These are phyloP conservation scores for Scedosporium minutisporum DNA, from an alignment of 2,329 filamentous ascomycete species.

Conservation along the genomic window DNA sequence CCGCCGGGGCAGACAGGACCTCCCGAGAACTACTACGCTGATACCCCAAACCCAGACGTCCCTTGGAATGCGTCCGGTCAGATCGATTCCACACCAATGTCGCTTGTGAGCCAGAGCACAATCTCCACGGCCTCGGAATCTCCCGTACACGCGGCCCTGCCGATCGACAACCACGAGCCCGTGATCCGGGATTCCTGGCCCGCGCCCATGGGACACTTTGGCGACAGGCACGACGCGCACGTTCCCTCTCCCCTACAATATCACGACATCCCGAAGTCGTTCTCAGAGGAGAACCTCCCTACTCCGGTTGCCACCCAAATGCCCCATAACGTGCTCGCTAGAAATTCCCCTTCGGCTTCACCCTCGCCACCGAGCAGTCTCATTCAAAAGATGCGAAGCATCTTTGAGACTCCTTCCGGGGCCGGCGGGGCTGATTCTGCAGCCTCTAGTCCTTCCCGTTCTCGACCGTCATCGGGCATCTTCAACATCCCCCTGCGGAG, in stretches of 20 bases:
- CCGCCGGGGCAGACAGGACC: constrained; percentile 11
- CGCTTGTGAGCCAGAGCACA: constrained; percentile 24
- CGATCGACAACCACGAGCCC: constrained; percentile 20
- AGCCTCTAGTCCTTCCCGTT: constrained; percentile 13
- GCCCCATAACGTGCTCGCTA: constrained; percentile 8
- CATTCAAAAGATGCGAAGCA: constrained; percentile 30
- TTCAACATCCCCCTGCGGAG: constrained; percentile 9
- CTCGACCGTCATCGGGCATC: constrained; percentile 16
- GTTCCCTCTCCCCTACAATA: background rate
- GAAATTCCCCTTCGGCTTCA: background rate
- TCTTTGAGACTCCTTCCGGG: constrained; percentile 23
- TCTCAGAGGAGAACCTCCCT: constrained; percentile 9
- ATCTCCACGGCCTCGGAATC: constrained; percentile 23
- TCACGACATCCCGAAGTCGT: background rate
- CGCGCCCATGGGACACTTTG: constrained; percentile 3
- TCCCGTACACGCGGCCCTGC: constrained; percentile 16
- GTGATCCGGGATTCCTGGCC: constrained; percentile 22
- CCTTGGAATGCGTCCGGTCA: constrained; percentile 19
- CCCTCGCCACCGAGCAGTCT: constrained; percentile 17
- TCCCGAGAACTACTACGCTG: constrained; percentile 14
- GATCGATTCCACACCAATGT: constrained; percentile 18
- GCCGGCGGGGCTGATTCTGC: background rate
- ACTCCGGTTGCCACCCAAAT: constrained; percentile 3
- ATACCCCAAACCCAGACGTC: constrained; percentile 19
- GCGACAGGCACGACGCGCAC: background rate